Evolutionary conservation across 495 filamentous ascomycete species (phyloP).

Genomic region (Penicillium bialowiezense): DNA sequence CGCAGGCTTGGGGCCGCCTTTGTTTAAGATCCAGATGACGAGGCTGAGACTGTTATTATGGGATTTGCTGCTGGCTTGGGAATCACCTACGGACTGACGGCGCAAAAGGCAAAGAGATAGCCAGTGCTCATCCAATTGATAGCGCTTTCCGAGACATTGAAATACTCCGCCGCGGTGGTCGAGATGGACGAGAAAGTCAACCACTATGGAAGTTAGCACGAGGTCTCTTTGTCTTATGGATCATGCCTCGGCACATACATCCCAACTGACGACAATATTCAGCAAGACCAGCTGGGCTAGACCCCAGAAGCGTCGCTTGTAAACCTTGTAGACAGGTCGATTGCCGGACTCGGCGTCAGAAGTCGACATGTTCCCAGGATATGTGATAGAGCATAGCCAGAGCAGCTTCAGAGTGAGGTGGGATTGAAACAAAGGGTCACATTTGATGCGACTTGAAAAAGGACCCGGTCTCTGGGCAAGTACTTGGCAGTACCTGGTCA

Average conservation of each 20-base stretch:
- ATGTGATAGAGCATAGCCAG: neutral
- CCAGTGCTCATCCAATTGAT: conserved; percentile 92
- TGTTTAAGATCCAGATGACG: conserved; percentile 75
- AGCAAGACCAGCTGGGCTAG: conserved; percentile 77
- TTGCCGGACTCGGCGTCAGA: conserved; percentile 13
- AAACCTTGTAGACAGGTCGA: conserved; percentile 63
- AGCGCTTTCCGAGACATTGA: conserved; percentile 65
- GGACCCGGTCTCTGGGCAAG: conserved; percentile 7
- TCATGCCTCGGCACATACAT: conserved; percentile 80
- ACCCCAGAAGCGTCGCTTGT: conserved; percentile 89
- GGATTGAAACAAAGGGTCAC: neutral
- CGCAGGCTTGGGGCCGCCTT: conserved; percentile 71
- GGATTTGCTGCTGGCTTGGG: neutral
- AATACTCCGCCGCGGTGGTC: conserved; percentile 71
- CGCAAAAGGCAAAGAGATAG: conserved; percentile 81
- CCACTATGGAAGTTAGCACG: conserved; percentile 59
- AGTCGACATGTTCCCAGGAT: conserved; percentile 1
- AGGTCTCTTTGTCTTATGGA: no score
- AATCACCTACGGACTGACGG: conserved; percentile 62
- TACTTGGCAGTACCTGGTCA: conserved; percentile 3
- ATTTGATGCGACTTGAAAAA: neutral
- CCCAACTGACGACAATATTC: conserved; percentile 94
- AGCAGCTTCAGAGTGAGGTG: neutral
- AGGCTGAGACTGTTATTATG: conserved; percentile 34
- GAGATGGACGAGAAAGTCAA: conserved; percentile 88